Base-by-base conservation (phyloP, 2,329 filamentous ascomycete species). In the Didymella pomorum region DNA sequence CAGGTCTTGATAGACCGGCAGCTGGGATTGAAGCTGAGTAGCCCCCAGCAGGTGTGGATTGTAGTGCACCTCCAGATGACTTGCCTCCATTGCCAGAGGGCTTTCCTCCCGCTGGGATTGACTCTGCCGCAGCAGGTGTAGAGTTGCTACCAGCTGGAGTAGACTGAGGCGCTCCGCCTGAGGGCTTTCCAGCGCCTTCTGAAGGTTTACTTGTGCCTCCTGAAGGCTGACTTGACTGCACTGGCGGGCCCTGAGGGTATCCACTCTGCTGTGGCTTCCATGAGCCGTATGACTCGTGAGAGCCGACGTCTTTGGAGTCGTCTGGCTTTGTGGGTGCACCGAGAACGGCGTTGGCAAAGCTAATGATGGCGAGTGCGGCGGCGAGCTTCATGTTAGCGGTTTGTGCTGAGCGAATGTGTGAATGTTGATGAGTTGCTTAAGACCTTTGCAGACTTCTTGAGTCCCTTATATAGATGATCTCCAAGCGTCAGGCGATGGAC, bases 381-480 rank as follows among this genome's bases (percentile, higher is more conserved):
- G 62, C 61, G 61, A 73, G 49, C 66, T 71, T 73, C 70, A 73
- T 72, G 28, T 44, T 70, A 63, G 33, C 37, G 26, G 45, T 12
- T 61, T 45, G 14, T 37, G 8, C 18, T 35, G 53, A 53, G 48
- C 48, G 37, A 28, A 26, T 28, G 14, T 37, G 51, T 18, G 49
- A 44, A 55, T 50, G 25, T 60, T 39, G 35, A 49, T 37, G 57
- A 50, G 50, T 37, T 35, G 20, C 16, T 47, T 35, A 43, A 6
- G 10, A 10, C 8, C 11, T 46, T 33, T 31, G 31, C 11, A 41
- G 23, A 18, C 7, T 21, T 16, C 44, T 3, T 43, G 3, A 26
- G 16, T 21, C 16, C 14, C 5, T 35, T 35, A 35, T 35, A 18
- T 35, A 35, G 31, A 35, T n/a, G 31, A 8, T 3, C 16, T 37